These are phyloP conservation scores for Mangifera indica DNA, from an alignment of 345 rosid genomes.

Conservation along the genomic window DNA sequence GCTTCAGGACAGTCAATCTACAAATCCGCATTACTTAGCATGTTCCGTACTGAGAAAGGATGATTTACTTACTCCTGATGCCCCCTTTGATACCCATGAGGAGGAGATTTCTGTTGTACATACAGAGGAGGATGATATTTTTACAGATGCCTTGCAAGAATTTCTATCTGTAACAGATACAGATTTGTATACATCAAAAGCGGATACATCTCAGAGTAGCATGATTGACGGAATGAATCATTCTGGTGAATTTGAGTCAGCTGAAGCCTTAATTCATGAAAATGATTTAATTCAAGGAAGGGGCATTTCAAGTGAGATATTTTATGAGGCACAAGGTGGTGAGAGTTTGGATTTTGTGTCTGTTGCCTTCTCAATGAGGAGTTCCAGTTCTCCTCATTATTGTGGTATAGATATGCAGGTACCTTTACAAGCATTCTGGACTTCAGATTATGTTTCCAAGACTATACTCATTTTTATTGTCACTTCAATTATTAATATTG, in stretches of 20 bases:
- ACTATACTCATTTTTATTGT: constrained; percentile 1
- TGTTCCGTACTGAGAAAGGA: constrained; percentile 75
- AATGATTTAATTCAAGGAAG: constrained; percentile 52
- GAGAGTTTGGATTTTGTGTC: constrained; percentile 78
- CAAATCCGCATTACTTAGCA: constrained; percentile 61
- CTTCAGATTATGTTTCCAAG: constrained; percentile 8
- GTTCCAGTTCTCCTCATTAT: constrained; percentile 78
- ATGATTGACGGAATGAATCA: constrained; percentile 36
- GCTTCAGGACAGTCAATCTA: constrained; percentile 66
- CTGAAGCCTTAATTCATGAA: constrained; percentile 46
- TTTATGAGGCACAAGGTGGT: constrained; percentile 82
- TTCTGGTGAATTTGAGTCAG: constrained; percentile 46
- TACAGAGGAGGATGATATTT: constrained; percentile 79
- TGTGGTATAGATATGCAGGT: constrained; percentile 94
- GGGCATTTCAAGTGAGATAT: constrained; percentile 58
- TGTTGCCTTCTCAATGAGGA: constrained; percentile 68
- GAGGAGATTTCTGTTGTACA: constrained; percentile 38
- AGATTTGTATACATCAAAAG: constrained; percentile 40
- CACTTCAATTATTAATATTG: constrained; percentile 1
- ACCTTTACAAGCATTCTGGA: constrained; percentile 29
- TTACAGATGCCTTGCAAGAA: constrained; percentile 89
- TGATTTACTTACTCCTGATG: constrained; percentile 37
- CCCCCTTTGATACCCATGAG: constrained; percentile 33
- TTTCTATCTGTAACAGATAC: constrained; percentile 65
- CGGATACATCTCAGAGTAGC: constrained; percentile 45